Evolutionary conservation across 1,284 basidiomycete species (phyloP).

Genomic region (Heterobasidion parviporum): DNA sequence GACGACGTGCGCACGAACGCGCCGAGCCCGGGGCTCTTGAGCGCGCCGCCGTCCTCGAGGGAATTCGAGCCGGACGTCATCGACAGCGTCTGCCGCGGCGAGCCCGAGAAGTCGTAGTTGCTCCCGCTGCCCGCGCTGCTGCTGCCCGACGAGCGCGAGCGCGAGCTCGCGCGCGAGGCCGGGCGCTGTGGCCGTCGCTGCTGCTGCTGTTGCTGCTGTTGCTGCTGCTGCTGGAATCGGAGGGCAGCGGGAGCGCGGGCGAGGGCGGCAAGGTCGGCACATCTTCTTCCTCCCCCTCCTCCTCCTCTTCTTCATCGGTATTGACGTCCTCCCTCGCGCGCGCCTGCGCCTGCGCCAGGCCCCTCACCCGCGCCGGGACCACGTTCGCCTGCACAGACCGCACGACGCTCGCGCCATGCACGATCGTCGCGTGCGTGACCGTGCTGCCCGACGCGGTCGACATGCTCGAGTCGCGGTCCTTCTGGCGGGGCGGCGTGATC

Average conservation of each 20-base stretch:
- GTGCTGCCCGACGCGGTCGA: constrained; percentile 10
- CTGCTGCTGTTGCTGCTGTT: no score
- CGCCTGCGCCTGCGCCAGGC: constrained; percentile 1
- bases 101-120: constrained; percentile 4
- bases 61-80: constrained; percentile 10
- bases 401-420: constrained; percentile 25
- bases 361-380: constrained; percentile 13
- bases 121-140: neutral
- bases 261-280: neutral
- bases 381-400: constrained; percentile 40
- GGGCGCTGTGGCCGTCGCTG: no score
- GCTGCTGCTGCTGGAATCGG: no score
- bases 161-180: constrained; percentile 1
- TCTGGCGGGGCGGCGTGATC: neutral
- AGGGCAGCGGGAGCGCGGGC: neutral
- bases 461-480: constrained; percentile 10
- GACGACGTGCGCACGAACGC: constrained; percentile 5
- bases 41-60: constrained; percentile 6
- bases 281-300: constrained; percentile 3
- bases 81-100: constrained; percentile 6
- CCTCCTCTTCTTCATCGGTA: constrained; percentile 5
- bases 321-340: constrained; percentile 1
- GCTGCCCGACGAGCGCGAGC: constrained; percentile 1
- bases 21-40: constrained; percentile 9
- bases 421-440: constrained; percentile 29